phyloP scores from a whole-genome alignment of 257 asterid genomes.

The Solanum etuberosum region DNA sequence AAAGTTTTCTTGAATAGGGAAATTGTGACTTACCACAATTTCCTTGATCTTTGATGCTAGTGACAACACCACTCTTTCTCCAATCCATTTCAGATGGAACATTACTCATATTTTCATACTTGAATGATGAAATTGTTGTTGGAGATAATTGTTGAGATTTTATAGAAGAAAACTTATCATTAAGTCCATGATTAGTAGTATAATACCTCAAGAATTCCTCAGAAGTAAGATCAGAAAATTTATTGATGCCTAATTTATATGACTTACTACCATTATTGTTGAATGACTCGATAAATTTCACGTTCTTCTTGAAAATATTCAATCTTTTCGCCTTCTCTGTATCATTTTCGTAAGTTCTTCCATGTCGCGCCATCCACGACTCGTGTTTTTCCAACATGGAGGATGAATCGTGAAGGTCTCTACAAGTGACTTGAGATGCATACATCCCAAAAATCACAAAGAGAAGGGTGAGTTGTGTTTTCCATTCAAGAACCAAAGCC shows the following conservation, averaged over 20 bases:
- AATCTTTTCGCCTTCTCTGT: background rate
- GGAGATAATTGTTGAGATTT: background rate
- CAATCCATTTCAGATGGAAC: slow-evolving; percentile 7
- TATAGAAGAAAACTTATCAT: background rate
- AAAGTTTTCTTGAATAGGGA: background rate
- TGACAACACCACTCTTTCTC: slow-evolving; percentile 4
- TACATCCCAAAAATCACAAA: background rate
- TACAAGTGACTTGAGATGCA: background rate
- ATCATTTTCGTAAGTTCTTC: background rate
- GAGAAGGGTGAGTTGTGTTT: background rate
- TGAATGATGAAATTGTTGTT: background rate
- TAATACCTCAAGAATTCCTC: background rate
- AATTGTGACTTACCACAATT: background rate
- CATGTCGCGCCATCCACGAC: slow-evolving; percentile 3
- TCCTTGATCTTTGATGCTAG: background rate
- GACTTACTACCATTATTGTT: background rate
- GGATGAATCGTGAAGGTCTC: background rate
- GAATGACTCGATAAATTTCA: background rate
- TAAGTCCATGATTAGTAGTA: background rate
- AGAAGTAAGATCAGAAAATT: background rate
- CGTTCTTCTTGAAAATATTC: background rate
- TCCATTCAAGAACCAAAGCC: background rate
- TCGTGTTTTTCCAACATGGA: slow-evolving; percentile 2
- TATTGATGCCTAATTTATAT: background rate
- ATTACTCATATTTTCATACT: background rate